Evolutionary conservation across 2,329 filamentous ascomycete genomes (phyloP).

Genomic region (Aspergillus sclerotialis): DNA sequence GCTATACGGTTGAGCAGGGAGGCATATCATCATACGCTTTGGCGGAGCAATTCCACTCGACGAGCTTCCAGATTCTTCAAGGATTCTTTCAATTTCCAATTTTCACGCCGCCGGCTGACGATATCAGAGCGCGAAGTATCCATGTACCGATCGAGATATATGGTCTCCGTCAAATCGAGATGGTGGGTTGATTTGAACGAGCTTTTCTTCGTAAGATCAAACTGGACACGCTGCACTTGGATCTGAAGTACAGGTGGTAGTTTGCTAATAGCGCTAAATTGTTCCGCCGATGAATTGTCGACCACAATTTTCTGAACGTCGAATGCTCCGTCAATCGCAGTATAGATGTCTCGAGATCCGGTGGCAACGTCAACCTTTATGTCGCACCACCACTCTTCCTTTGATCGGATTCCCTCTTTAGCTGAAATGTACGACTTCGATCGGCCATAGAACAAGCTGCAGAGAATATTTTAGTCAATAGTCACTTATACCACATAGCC

Average conservation of each 20-base stretch:
- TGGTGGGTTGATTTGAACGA: slow-evolving; percentile 69
- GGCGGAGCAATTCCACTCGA: slow-evolving; percentile 36
- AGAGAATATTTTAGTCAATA: slow-evolving; percentile 9
- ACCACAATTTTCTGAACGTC: slow-evolving; percentile 69
- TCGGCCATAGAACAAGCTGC: slow-evolving; percentile 45
- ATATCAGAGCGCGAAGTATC: slow-evolving; percentile 54
- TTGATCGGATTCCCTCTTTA: slow-evolving; percentile 38
- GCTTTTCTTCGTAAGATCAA: slow-evolving; percentile 53
- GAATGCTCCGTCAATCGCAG: slow-evolving; percentile 78
- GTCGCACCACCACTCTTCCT: slow-evolving; percentile 56
- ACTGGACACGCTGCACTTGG: slow-evolving; percentile 76
- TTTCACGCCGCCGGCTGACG: slow-evolving; percentile 57
- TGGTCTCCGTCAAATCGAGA: slow-evolving; percentile 68
- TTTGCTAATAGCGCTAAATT: slow-evolving; percentile 66
- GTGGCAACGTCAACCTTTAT: slow-evolving; percentile 54
- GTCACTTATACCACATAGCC: slow-evolving; percentile 12
- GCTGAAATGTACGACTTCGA: slow-evolving; percentile 42
- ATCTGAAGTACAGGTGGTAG: slow-evolving; percentile 83
- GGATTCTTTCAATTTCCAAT: slow-evolving; percentile 67
- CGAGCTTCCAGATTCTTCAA: slow-evolving; percentile 50
- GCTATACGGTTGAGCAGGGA: slow-evolving; percentile 1
- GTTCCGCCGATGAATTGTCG: slow-evolving; percentile 51
- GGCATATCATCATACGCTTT: slow-evolving; percentile 18
- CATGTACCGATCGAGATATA: slow-evolving; percentile 87
- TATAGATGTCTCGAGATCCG: slow-evolving; percentile 63